A percentile compares a stretch with the other conserved stretches of the same genome.
phyloP scores from a whole-genome alignment of 768 basidiomycete genomes.

The Auriculariales sp. region DNA sequence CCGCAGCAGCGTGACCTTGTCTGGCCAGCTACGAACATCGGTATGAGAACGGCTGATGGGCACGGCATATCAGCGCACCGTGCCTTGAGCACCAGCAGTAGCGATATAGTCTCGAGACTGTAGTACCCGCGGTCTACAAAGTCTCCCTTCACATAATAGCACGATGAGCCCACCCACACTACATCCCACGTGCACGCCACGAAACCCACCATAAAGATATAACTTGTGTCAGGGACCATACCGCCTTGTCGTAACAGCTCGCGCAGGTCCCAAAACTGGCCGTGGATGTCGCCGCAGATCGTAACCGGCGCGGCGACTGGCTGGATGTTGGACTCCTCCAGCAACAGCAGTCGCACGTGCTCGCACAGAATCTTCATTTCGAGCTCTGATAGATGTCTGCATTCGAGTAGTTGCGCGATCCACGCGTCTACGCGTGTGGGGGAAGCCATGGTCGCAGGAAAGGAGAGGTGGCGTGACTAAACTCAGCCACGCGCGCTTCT shows the following conservation, averaged over 20 bases:
- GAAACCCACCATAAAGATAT: conserved; percentile 89
- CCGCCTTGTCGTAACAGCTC: conserved; percentile 82
- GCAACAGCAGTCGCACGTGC: conserved; percentile 71
- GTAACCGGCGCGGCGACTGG: conserved; percentile 92
- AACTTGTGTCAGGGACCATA: conserved; percentile 74
- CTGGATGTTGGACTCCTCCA: conserved; percentile 97
- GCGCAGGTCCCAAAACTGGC: conserved; percentile 93
- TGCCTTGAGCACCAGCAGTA: conserved; percentile 80
- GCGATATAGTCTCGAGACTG: conserved; percentile 85
- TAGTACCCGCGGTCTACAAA: conserved; percentile 97
- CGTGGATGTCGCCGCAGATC: conserved; percentile 91
- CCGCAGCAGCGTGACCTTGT: conserved; percentile 77
- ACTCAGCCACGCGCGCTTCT: too few relatives aligned
- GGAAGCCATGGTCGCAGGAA: neutral
- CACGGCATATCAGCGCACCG: conserved; percentile 38
- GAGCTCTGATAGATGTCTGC: conserved; percentile 75
- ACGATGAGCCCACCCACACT: too few relatives aligned
- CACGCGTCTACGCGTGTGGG: conserved; percentile 40
- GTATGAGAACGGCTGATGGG: neutral
- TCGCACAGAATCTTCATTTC: conserved; percentile 93
- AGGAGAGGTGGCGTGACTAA: too few relatives aligned
- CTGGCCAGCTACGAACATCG: conserved; percentile 47
- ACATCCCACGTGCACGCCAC: conserved; percentile 17
- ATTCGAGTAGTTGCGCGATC: conserved; percentile 77
- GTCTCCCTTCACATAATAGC: conserved; percentile 78